Percentiles rank a stretch among this genome's conserved stretches.
phyloP scores from a whole-genome alignment of 116 monocot genomes.

The Papilionanthe hybrid region DNA sequence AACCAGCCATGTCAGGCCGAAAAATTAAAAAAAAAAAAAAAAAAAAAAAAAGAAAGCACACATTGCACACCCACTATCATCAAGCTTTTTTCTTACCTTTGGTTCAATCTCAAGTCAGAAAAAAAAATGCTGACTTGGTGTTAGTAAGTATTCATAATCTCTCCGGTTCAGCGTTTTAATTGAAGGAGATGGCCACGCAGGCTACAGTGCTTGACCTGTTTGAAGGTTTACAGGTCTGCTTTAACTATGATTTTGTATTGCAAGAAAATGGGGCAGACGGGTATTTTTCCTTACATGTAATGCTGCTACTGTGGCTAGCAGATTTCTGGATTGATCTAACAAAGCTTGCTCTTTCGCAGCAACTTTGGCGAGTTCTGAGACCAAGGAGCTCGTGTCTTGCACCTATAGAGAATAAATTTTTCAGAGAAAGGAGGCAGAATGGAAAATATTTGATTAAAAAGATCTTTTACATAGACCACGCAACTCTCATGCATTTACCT shows the following conservation, averaged over 20 bases:
- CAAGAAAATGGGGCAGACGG: not conserved
- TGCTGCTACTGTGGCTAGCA: conserved; percentile 55
- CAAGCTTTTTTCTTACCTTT: conserved; percentile 18
- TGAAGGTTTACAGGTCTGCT: not conserved
- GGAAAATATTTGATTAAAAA: not conserved
- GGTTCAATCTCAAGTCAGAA: not conserved
- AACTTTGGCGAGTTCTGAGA: conserved; percentile 53
- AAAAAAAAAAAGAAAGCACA: conserved; percentile 10
- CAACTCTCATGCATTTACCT: no score
- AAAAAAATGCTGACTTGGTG: conserved; percentile 21
- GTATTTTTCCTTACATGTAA: conserved; percentile 40
- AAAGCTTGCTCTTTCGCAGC: conserved; percentile 54
- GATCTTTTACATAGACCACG: no score
- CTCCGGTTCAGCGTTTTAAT: conserved; percentile 23
- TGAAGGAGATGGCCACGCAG: conserved; percentile 50
- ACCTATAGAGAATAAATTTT: conserved; percentile 28
- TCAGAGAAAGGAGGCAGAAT: not conserved
- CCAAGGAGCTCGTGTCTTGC: conserved; percentile 41
- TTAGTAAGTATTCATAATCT: conserved; percentile 24
- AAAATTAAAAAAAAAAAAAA: conserved; percentile 10
- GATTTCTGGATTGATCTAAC: conserved; percentile 56
- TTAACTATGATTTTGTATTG: not conserved
- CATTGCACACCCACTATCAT: not conserved
- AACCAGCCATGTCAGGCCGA: no score
- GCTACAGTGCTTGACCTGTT: conserved; percentile 71